Conservation (phyloP, 1,284 basidiomycete species). For the Puccinia triticina region DNA sequence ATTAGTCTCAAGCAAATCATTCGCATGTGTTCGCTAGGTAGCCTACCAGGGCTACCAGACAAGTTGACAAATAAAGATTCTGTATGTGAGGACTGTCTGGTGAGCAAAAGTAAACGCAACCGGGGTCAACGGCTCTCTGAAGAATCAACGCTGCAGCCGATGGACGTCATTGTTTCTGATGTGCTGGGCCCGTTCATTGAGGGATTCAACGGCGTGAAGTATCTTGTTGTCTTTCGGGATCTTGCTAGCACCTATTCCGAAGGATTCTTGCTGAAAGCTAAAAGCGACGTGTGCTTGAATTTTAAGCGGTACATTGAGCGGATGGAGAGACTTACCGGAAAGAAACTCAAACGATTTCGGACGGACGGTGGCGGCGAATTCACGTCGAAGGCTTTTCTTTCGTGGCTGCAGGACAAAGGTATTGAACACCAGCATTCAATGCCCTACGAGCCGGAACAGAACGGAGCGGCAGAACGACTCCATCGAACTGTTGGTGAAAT, state of each 20-base stretch:
- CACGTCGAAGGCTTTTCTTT: background rate
- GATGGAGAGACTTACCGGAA: constrained; percentile 5
- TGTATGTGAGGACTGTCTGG: constrained; percentile 31
- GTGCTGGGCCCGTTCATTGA: constrained; percentile 16
- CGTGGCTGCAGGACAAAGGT: constrained; percentile 20
- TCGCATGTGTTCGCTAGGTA: background rate
- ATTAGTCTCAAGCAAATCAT: constrained; percentile 2
- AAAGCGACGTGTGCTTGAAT: constrained; percentile 13
- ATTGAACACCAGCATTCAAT: constrained; percentile 36
- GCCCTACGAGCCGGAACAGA: constrained; percentile 37
- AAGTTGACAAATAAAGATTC: background rate
- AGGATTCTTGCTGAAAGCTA: constrained; percentile 10
- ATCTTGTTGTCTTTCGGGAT: constrained; percentile 7
- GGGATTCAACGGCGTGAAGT: background rate
- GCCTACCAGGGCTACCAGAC: background rate
- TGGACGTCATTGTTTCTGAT: background rate
- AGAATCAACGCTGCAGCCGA: background rate
- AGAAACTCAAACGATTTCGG: constrained; percentile 10
- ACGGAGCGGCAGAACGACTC: constrained; percentile 31
- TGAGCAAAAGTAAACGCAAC: background rate
- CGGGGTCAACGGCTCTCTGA: background rate
- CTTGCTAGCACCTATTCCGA: constrained; percentile 29
- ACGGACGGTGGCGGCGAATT: constrained; percentile 38
- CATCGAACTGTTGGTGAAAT: constrained; percentile 36
- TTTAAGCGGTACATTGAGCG: constrained; percentile 18